Evolutionary conservation across 73 alveolate species (phyloP).

Genomic region (Paramecium primaurelia): DNA sequence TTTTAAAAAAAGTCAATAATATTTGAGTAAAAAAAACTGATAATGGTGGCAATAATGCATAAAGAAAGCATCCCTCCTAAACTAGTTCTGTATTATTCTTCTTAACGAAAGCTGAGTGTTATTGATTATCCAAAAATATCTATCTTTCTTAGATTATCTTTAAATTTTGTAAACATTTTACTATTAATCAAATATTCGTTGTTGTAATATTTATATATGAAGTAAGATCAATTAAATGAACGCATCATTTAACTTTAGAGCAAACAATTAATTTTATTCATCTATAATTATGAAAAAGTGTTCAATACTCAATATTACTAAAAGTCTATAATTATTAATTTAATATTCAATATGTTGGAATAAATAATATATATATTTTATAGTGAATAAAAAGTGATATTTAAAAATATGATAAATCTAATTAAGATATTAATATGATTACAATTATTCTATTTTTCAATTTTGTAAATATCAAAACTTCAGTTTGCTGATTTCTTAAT

Average conservation of each 20-base stretch:
- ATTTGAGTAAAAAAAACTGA: not conserved
- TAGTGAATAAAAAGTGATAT: not conserved
- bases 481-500: not conserved
- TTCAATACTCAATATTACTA: not conserved
- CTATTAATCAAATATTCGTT: not conserved
- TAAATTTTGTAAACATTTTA: not conserved
- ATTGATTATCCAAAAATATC: not conserved
- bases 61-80: slow-evolving; percentile 7
- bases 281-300: not conserved
- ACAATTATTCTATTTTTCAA: no score
- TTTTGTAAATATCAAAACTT: no score
- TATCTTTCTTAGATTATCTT: not conserved
- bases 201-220: not conserved
- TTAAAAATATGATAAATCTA: not conserved
- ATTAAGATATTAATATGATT: not conserved
- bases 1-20: not conserved
- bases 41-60: not conserved
- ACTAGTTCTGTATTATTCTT: not conserved
- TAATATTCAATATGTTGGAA: not conserved
- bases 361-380: not conserved
- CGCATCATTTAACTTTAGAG: not conserved
- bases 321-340: not conserved
- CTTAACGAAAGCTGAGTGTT: not conserved
- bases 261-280: not conserved
- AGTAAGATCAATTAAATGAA: not conserved